phyloP scores from a whole-genome alignment of 2,329 filamentous ascomycete species.

The Cladosporium sp. region DNA sequence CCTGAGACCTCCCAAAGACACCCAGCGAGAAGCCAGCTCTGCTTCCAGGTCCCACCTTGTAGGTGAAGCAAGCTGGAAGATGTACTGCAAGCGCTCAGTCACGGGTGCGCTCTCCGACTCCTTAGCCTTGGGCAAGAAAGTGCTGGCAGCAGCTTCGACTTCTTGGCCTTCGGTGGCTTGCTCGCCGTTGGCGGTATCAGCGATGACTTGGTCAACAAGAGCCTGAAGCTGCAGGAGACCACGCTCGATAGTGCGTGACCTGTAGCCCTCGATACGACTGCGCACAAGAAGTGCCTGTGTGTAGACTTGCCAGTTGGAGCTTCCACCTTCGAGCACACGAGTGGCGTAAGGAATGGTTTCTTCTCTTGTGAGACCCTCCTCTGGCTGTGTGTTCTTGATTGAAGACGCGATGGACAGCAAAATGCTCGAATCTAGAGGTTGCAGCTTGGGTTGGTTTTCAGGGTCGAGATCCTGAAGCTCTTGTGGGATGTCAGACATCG shows the following conservation, averaged over 20 bases:
- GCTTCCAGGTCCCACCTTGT: constrained; percentile 93
- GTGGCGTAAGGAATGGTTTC: constrained; percentile 90
- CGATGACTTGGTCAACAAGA: constrained; percentile 91
- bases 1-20: constrained; percentile 78
- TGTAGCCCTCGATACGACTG: constrained; percentile 85
- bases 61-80: constrained; percentile 80
- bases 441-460: constrained; percentile 77
- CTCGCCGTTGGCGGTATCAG: constrained; percentile 65
- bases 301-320: constrained; percentile 97
- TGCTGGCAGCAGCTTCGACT: constrained; percentile 57
- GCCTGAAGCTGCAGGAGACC: constrained; percentile 91
- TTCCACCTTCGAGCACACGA: constrained; percentile 82
- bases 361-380: constrained; percentile 85
- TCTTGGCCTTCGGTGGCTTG: constrained; percentile 24
- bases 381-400: constrained; percentile 83
- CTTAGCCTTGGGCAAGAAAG: constrained; percentile 79
- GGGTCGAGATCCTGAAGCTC: constrained; percentile 68
- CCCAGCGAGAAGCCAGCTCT: constrained; percentile 92
- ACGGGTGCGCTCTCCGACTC: constrained; percentile 76
- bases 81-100: constrained; percentile 74
- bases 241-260: constrained; percentile 82
- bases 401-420: constrained; percentile 79
- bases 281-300: constrained; percentile 89
- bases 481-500: constrained; percentile 58
- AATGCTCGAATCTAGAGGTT: constrained; percentile 85